Evolutionary conservation across 805 yeast genomes (phyloP).

Genomic region (Cyberlindnera sargentensis): DNA sequence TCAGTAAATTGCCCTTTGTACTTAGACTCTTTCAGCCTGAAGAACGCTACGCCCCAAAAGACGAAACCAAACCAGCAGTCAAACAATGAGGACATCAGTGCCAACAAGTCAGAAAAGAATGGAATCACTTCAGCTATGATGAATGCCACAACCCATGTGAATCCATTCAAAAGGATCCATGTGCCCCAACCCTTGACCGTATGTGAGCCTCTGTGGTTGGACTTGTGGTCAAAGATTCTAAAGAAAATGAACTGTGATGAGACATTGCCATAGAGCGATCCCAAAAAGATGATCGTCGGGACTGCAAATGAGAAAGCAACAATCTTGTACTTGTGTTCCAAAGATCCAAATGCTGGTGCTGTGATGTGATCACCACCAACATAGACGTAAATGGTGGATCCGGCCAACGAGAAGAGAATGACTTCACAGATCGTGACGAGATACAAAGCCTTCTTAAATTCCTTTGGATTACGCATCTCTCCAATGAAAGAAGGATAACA

Average conservation of each 20-base stretch:
- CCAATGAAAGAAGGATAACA: conserved; percentile 56
- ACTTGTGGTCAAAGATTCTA: conserved; percentile 34
- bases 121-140: conserved; percentile 60
- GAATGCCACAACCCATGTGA: conserved; percentile 46
- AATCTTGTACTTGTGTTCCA: conserved; percentile 39
- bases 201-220: conserved; percentile 39
- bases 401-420: conserved; percentile 44
- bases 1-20: conserved; percentile 24
- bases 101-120: conserved; percentile 50
- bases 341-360: conserved; percentile 55
- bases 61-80: conserved; percentile 64
- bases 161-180: conserved; percentile 39
- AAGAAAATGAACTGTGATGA: conserved; percentile 46
- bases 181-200: conserved; percentile 45
- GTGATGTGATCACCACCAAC: conserved; percentile 48
- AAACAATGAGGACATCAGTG: conserved; percentile 53
- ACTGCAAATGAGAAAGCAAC: conserved; percentile 54
- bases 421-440: conserved; percentile 46
- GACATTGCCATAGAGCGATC: conserved; percentile 48
- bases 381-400: conserved; percentile 51
- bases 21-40: conserved; percentile 35
- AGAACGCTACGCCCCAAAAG: conserved; percentile 55
- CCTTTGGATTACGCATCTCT: conserved; percentile 51
- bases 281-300: conserved; percentile 51
- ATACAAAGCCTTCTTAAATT: conserved; percentile 49